phyloP scores from a whole-genome alignment of 441 rosid species.

The Erodium trifolium region DNA sequence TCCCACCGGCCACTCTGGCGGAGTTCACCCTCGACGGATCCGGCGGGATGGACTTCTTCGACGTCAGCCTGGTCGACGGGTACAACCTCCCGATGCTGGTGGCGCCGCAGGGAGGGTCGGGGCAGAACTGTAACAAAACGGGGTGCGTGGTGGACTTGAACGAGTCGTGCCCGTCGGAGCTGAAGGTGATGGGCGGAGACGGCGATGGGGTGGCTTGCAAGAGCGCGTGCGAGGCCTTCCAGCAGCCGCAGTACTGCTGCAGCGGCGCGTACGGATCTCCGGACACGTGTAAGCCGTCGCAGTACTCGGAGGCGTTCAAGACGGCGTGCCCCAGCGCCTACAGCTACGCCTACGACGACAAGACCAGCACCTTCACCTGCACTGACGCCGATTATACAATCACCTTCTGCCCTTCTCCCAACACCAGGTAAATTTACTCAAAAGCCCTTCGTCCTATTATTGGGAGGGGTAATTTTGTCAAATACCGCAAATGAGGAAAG shows the following conservation, averaged over 20 bases:
- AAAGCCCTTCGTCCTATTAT: not conserved
- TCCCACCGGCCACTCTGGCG: conserved; percentile 78
- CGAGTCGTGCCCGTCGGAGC: conserved; percentile 65
- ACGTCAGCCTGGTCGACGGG: conserved; percentile 91
- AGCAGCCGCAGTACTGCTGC: conserved; percentile 72
- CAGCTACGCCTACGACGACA: conserved; percentile 87
- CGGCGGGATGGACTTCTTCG: conserved; percentile 29
- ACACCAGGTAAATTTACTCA: conserved; percentile 41
- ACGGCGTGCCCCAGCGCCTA: conserved; percentile 75
- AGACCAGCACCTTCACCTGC: conserved; percentile 80
- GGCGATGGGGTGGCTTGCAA: conserved; percentile 56
- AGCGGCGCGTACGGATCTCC: conserved; percentile 62
- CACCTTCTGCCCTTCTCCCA: conserved; percentile 75
- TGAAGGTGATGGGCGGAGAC: conserved; percentile 40
- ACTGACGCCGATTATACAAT: conserved; percentile 51
- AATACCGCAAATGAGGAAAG: no score
- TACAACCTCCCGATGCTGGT: conserved; percentile 82
- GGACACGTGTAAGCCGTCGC: conserved; percentile 66
- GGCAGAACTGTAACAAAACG: conserved; percentile 51
- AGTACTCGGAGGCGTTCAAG: conserved; percentile 62
- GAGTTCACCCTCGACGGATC: conserved; percentile 81
- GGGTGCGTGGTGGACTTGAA: conserved; percentile 70
- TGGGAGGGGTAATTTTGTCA: not conserved
- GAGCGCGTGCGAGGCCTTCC: conserved; percentile 86
- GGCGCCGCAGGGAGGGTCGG: conserved; percentile 57